Evolutionary conservation across 257 asterid genomes (phyloP).

Genomic region (Salvia miltiorrhiza): DNA sequence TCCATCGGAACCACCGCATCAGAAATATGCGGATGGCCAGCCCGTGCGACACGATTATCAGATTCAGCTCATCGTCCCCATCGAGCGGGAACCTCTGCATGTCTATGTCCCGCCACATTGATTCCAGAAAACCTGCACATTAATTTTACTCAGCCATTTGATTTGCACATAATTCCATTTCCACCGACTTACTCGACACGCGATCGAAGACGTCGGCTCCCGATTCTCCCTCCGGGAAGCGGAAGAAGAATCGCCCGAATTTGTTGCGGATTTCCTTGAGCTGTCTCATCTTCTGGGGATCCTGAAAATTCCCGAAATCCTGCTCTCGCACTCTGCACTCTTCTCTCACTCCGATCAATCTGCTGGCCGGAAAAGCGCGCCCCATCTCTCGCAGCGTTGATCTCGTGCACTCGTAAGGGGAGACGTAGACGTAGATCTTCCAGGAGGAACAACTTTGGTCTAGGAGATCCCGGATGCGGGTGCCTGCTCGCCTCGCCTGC

Average conservation of each 20-base stretch:
- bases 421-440: conserved; percentile 60
- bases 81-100: conserved; percentile 29
- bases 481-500: conserved; percentile 42
- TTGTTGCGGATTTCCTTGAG: conserved; percentile 55
- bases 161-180: no score
- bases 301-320: conserved; percentile 74
- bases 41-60: conserved; percentile 39
- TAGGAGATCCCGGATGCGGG: conserved; percentile 42
- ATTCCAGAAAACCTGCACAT: conserved; percentile 29
- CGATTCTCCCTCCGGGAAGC: conserved; percentile 78
- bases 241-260: conserved; percentile 70
- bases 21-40: conserved; percentile 30
- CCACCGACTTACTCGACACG: conserved; percentile 52
- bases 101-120: conserved; percentile 38
- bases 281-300: conserved; percentile 46
- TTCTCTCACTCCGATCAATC: conserved; percentile 55
- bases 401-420: conserved; percentile 60
- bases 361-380: conserved; percentile 35
- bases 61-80: conserved; percentile 25
- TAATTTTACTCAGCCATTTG: no score
- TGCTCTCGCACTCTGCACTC: conserved; percentile 74
- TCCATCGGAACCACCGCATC: conserved; percentile 39
- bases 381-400: conserved; percentile 64
- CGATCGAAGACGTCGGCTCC: conserved; percentile 81
- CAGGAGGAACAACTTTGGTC: conserved; percentile 31